Evolutionary conservation across 371 early-diverging fungal species (phyloP).

Genomic region (Syncephalastrum contaminatum): DNA sequence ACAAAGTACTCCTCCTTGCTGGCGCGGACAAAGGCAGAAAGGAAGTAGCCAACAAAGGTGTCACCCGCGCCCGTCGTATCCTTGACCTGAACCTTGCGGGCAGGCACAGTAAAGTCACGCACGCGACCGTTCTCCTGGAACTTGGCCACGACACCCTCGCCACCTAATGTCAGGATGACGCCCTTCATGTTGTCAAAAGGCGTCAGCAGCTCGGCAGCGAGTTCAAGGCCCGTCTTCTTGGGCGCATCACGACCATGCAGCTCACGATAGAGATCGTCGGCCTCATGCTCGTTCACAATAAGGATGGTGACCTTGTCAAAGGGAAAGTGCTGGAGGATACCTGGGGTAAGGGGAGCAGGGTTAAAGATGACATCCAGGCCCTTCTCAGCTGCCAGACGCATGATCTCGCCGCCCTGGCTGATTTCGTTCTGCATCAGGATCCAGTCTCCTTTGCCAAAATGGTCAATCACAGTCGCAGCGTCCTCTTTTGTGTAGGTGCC

Average conservation of each 20-base stretch:
- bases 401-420: constrained; percentile 66
- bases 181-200: constrained; percentile 50
- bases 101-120: constrained; percentile 40
- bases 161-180: constrained; percentile 76
- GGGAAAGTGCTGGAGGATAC: constrained; percentile 51
- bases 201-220: constrained; percentile 38
- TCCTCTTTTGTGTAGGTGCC: constrained; percentile 45
- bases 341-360: constrained; percentile 79
- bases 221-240: constrained; percentile 26
- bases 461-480: constrained; percentile 31
- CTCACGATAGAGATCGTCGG: constrained; percentile 44
- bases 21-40: constrained; percentile 55
- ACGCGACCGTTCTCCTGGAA: constrained; percentile 29
- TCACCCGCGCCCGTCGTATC: constrained; percentile 87
- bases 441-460: constrained; percentile 60
- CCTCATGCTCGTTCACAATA: constrained; percentile 82
- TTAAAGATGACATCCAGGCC: constrained; percentile 79
- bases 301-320: constrained; percentile 72
- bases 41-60: constrained; percentile 85
- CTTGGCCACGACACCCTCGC: constrained; percentile 58
- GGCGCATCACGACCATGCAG: constrained; percentile 19
- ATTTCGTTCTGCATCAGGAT: constrained; percentile 88
- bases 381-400: constrained; percentile 53
- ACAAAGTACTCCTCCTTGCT: constrained; percentile 34
- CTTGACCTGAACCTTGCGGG: constrained; percentile 47